Percentiles rank a stretch among this genome's conserved stretches.
phyloP scores from a whole-genome alignment of 495 filamentous ascomycete species.

The Trichodelitschia bisporula region DNA sequence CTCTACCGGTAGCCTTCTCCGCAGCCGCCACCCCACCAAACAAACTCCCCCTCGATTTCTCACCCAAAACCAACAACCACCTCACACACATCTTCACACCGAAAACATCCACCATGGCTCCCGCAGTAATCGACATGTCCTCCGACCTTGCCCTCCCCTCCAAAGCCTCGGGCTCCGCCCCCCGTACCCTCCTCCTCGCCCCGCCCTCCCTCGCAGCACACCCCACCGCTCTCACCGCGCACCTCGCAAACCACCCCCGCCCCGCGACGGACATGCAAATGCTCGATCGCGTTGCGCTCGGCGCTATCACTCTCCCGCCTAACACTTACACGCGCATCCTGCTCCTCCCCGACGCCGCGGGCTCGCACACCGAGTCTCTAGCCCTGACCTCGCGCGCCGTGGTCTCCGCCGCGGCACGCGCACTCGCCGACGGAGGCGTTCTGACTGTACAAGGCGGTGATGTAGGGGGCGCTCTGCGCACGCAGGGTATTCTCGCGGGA shows the following conservation, averaged over 20 bases:
- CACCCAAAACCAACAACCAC: no score
- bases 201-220: slow-evolving; percentile 51
- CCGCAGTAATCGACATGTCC: no score
- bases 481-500: slow-evolving; percentile 65
- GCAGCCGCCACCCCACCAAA: no score
- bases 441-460: slow-evolving; percentile 43
- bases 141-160: not conserved
- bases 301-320: slow-evolving; percentile 52
- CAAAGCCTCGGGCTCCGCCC: no score
- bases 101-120: slow-evolving; percentile 9
- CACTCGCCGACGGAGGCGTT: slow-evolving; percentile 46
- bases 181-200: slow-evolving; percentile 42
- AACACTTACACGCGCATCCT: slow-evolving; percentile 65
- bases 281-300: slow-evolving; percentile 79
- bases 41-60: no score
- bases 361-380: slow-evolving; percentile 30
- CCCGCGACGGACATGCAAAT: slow-evolving; percentile 74
- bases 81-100: no score
- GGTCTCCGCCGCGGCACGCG: slow-evolving; percentile 36
- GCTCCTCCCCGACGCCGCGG: slow-evolving; percentile 54
- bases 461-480: slow-evolving; percentile 25
- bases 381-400: slow-evolving; percentile 40
- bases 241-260: slow-evolving; percentile 42
- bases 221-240: slow-evolving; percentile 29
- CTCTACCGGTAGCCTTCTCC: no score